Base-by-base conservation (phyloP, 129 eudicot genomes). In the Silybum marianum region DNA sequence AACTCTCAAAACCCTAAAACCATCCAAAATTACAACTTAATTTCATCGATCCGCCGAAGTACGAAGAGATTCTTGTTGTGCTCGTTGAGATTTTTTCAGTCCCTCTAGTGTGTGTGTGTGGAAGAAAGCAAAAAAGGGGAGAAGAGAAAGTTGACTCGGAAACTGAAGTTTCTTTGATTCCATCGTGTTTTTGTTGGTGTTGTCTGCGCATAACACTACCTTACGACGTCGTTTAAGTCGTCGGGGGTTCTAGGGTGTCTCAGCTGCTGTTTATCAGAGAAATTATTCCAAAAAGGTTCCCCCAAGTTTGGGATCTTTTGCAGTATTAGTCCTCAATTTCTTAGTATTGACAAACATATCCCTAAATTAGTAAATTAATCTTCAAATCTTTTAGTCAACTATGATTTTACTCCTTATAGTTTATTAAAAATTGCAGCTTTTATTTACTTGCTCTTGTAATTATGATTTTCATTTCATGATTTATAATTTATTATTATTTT, bases 1-100 rank as follows among this genome's bases (percentile, higher is more conserved):
- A 66, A 14, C 54, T 23, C n/a, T 74, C 70, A 79, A 88, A 90
- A 85, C 86, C 88, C 88, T 85, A 81, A 63, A 25, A 81, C 16
- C 75, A 36, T 28, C 14, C 2, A 22, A 62, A 74, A 51, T 28
- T 48, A 48, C 28, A 75, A 12, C 48, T 21, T 75, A 9, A 30
- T 10, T 62, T 77, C 82, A 83, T 82, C 72, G 86, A 83, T 83
- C 86, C 60, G 78, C 5, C 22, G 82, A 62, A 60, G 73, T 14
- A 18, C 24, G 67, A 73, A 25, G 65, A 73, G 30, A 81, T 63
- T 80, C 7, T 54, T 71, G 51, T 11, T 25, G 42, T 65, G 39
- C 18, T 68, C 22, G 44, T 30, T 71, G 70, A 48, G 71, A 30
- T 60, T 71, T 28, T 28, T 32, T 80, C 60, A 54, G 23, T 69